Base-by-base conservation (phyloP, 805 yeast species). In the Vanderwaltozyma tropicalis region DNA sequence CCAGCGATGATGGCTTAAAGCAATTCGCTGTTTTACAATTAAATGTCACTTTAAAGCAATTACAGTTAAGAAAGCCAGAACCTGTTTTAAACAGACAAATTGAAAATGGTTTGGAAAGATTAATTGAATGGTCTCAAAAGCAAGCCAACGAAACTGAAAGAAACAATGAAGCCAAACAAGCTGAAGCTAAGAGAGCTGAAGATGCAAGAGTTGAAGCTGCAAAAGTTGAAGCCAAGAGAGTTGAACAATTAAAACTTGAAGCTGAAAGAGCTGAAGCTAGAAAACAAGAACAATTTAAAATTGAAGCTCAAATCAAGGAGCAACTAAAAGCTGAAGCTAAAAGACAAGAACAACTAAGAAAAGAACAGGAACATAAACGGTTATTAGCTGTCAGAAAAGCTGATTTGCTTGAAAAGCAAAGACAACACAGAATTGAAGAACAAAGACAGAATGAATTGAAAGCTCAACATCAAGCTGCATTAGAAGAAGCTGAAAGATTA, bases 21-120 rank as follows among this genome's bases (percentile, higher is more conserved):
- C 43, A 33, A 15, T 31, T 37, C 35, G 54, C 49, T 10, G 42
- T 49, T 3, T 41, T 52, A 28, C 45, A 44, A 26, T 32, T 53
- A 13, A 42, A 38, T 8, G 40, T 41, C 29, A 27, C 26, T 5
- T 20, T 34, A 13, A 38, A 40, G 11, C n/a, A 31, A 19, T 24
- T 4, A 7, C 2, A 38, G 22, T 26, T 25, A 24, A 14, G 28
- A 17, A 28, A 18, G 8, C 15, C 36, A 5, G 10, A 28, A n/a
- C n/a, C 17, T 16, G 22, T 25, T 15, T n/a, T 26, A 14, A n/a
- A 12, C 20, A 27, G 14, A 5, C 5, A 28, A 19, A 14, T 22
- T 21, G 41, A 32, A n/a, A 25, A 28, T 24, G 34, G 22, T 10
- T 31, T 43, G 14, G 32, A 27, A 8, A 46, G 40, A 12, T 31